A percentile compares a stretch with the other conserved stretches of the same genome.
Conservation (phyloP, 75 land plant species). For the Pinus taeda region DNA sequence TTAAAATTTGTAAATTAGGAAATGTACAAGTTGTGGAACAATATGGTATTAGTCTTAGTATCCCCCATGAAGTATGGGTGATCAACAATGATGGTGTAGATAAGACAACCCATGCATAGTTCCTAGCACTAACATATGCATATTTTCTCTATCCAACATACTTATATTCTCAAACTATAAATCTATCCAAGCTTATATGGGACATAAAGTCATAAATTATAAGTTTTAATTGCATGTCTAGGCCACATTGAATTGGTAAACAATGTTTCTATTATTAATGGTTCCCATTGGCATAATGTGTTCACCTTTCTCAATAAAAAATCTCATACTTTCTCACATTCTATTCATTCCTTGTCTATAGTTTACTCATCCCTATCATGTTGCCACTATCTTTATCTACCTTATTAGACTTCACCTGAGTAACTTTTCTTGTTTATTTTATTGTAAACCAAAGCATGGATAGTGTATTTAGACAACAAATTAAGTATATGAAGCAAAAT, state of each 20-base stretch:
- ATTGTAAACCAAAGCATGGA: slow-evolving; percentile 33
- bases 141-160: slow-evolving; percentile 59
- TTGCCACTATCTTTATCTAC: slow-evolving; percentile 29
- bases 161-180: slow-evolving; percentile 52
- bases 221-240: slow-evolving; percentile 50
- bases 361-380: slow-evolving; percentile 69
- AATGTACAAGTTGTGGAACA: slow-evolving; percentile 62
- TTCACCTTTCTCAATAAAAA: slow-evolving; percentile 71
- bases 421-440: slow-evolving; percentile 69
- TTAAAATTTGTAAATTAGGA: slow-evolving; percentile 85
- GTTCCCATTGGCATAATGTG: slow-evolving; percentile 34
- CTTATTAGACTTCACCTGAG: slow-evolving; percentile 68
- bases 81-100: slow-evolving; percentile 76
- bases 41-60: slow-evolving; percentile 73
- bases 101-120: slow-evolving; percentile 81
- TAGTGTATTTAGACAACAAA: slow-evolving; percentile 46
- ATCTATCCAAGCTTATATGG: slow-evolving; percentile 56
- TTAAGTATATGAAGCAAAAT: slow-evolving; percentile 73
- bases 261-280: slow-evolving; percentile 81
- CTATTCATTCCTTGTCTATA: slow-evolving; percentile 41
- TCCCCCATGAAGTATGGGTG: slow-evolving; percentile 72
- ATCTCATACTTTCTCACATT: slow-evolving; percentile 23
- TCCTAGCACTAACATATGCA: slow-evolving; percentile 70
- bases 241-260: slow-evolving; percentile 70
- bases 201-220: slow-evolving; percentile 85